These are phyloP conservation scores for Bolboschoenus planiculmis DNA, from an alignment of 176 grass and related monocot genomes.

Conservation along the genomic window DNA sequence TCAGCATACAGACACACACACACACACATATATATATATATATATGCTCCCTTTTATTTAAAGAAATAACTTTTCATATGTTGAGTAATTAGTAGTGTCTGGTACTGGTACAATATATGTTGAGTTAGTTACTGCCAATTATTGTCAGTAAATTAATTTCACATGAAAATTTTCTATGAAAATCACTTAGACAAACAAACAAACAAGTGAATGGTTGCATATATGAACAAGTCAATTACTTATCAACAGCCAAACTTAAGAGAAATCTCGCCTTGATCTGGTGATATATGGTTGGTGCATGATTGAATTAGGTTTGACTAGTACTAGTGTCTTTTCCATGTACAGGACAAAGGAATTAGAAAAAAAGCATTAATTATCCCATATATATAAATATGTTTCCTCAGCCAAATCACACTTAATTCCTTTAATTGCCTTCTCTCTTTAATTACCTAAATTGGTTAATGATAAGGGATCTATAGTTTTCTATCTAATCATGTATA, in stretches of 20 bases:
- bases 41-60: not conserved
- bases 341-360: not conserved
- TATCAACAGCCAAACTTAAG: not conserved
- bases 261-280: not conserved
- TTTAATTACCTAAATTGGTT: conserved; percentile 21
- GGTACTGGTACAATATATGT: not conserved
- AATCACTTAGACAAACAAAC: not conserved
- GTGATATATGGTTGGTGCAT: conserved; percentile 2
- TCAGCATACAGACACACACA: no score
- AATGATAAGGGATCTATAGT: conserved; percentile 45
- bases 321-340: not conserved
- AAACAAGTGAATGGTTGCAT: not conserved
- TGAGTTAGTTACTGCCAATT: not conserved
- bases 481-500: not conserved
- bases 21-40: no score
- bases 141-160: not conserved
- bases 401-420: conserved; percentile 1
- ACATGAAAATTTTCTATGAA: not conserved
- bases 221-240: not conserved
- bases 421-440: not conserved
- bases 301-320: conserved; percentile 10
- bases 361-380: not conserved
- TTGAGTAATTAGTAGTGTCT: not conserved
- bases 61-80: not conserved
- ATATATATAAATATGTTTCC: conserved; percentile 16